Evolutionary conservation across 1,139 yeast species (phyloP).

Genomic region (Komagataea norvegica): DNA sequence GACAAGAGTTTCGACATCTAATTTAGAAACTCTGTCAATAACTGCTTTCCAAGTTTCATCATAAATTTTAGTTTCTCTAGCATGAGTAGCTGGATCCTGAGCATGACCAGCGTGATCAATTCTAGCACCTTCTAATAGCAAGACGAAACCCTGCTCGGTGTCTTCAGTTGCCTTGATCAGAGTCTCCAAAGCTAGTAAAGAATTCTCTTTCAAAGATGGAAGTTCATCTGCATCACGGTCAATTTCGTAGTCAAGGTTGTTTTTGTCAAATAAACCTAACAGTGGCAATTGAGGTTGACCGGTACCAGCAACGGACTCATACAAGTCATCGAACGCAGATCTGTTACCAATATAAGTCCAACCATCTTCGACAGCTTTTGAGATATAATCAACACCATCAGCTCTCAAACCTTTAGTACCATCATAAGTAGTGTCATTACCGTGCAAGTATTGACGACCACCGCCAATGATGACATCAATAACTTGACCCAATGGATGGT

Average conservation of each 20-base stretch:
- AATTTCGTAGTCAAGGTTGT: constrained; percentile 20
- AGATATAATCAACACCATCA: constrained; percentile 23
- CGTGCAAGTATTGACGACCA: constrained; percentile 25
- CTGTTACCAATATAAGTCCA: constrained; percentile 25
- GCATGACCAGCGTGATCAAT: constrained; percentile 25
- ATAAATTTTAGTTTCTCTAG: constrained; percentile 21
- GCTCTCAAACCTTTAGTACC: constrained; percentile 21
- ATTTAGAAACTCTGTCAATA: constrained; percentile 20
- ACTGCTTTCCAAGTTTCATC: constrained; percentile 24
- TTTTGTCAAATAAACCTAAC: constrained; percentile 19
- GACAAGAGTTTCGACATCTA: constrained; percentile 24
- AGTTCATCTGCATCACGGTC: constrained; percentile 22
- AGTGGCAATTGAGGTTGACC: constrained; percentile 20
- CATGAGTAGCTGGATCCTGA: constrained; percentile 23
- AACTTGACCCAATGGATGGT: constrained; percentile 24
- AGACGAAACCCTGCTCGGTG: constrained; percentile 23
- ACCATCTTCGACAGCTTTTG: constrained; percentile 22
- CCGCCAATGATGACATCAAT: constrained; percentile 26
- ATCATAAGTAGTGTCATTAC: constrained; percentile 19
- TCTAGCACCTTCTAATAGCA: constrained; percentile 26
- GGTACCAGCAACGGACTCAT: constrained; percentile 6
- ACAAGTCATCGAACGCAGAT: constrained; percentile 17
- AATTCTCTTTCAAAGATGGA: constrained; percentile 23
- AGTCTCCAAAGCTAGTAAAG: constrained; percentile 23
- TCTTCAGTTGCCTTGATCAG: constrained; percentile 23